Base-by-base conservation (phyloP, 2,329 filamentous ascomycete genomes). In the Hypoxylon sp. region DNA sequence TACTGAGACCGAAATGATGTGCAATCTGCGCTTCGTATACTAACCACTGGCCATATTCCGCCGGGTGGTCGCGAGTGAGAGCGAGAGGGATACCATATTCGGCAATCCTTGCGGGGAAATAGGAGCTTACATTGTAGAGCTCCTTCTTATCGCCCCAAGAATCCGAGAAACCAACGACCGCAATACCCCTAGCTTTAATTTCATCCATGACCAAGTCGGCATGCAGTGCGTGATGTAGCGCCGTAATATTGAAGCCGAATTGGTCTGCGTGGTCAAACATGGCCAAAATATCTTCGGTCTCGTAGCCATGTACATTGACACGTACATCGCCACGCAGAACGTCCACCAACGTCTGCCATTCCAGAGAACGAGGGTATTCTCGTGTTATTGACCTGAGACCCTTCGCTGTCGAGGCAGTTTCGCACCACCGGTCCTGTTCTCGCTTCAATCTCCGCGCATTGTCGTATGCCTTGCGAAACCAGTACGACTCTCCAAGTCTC, bases 391-490 rank as follows among this genome's bases (percentile, higher is more conserved):
- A 56, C 8, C 17, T 42, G 1, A 37, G 35, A 4, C 65, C 68
- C 17, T 63, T 61, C 24, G 46, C 35, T 13, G 65, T 61, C 1
- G 55, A 58, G 3, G 60, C 65, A 9, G 56, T 48, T 6, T 64
- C 55, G 29, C 69, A 71, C 69, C 69, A 71, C 13, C 37, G 51
- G 24, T 71, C 69, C 33, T 71, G 69, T 33, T 64, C 60, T 10
- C 22, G 62, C 57, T 65, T 70, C 3, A 70, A 9, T 29, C 63
- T 56, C 5, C 60, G 3, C 53, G 70, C 39, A 56, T 71, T 35
- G 29, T 75, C 39, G 64, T 74, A 46, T 67, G 73, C 67, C 33
- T 78, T 42, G 14, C 69, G 66, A 13, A 64, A 71, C 69, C 69
- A 71, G 22, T 69, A 71, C 33, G 69, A 71, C 37, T 71, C 69